Conservation (phyloP, 2,329 filamentous ascomycete genomes). For the Colletotrichum lindemuthianum region DNA sequence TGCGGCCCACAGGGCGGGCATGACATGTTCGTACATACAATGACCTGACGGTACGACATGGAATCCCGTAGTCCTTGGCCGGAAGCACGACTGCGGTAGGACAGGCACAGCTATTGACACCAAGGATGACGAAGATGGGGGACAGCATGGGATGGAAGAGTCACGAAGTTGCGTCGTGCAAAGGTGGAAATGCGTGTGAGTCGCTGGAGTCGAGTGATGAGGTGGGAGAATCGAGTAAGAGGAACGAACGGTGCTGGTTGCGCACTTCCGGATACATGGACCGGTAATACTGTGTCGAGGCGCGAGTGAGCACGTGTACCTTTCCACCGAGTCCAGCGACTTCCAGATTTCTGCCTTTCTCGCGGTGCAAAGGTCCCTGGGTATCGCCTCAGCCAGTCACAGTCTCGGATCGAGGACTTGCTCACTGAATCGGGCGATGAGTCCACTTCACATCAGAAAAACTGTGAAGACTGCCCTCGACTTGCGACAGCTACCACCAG, state of each 20-base stretch:
- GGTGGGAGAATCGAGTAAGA: slow-evolving; percentile 24
- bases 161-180: too few species aligned
- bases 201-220: background rate
- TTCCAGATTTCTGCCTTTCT: background rate
- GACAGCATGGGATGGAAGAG: slow-evolving; percentile 5
- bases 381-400: slow-evolving; percentile 6
- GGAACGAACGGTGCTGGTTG: background rate
- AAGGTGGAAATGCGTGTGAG: background rate
- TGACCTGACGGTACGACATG: too few species aligned
- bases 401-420: slow-evolving; percentile 20
- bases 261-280: slow-evolving; percentile 10
- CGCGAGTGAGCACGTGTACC: slow-evolving; percentile 30
- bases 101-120: background rate
- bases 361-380: background rate
- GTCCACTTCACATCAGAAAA: background rate
- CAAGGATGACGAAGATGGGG: slow-evolving; percentile 15
- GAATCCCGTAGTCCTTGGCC: background rate
- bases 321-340: background rate
- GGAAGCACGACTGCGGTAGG: slow-evolving; percentile 18
- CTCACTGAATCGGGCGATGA: slow-evolving; percentile 27
- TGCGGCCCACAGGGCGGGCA: too few species aligned
- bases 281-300: slow-evolving; percentile 15
- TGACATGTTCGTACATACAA: too few species aligned
- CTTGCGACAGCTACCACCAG: too few species aligned
- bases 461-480: background rate